A percentile compares a stretch with the other conserved stretches of the same genome.
Conservation (phyloP, 345 rosid species). For the Eucalyptus leucophloia region DNA sequence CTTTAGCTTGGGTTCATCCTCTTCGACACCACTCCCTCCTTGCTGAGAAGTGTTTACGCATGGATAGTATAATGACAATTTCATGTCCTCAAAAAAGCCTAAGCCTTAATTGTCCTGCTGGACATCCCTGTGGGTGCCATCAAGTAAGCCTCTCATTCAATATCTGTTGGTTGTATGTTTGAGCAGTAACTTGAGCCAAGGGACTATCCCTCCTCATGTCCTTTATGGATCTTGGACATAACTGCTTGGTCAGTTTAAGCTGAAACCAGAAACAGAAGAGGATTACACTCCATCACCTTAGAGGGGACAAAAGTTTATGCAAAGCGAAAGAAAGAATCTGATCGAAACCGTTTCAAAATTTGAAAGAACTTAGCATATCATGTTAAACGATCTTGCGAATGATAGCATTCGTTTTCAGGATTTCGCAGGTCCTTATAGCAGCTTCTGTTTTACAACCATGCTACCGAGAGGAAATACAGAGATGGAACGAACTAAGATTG, state of each 20-base stretch:
- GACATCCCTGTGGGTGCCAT: not conserved
- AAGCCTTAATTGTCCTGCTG: not conserved
- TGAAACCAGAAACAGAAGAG: not conserved
- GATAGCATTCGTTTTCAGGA: not conserved
- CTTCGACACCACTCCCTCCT: not conserved
- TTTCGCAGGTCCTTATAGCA: not conserved
- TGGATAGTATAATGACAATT: not conserved
- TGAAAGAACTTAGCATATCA: not conserved
- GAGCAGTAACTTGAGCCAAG: not conserved
- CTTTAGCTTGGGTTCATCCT: not conserved
- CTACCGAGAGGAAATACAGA: not conserved
- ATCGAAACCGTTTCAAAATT: not conserved
- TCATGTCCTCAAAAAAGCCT: not conserved
- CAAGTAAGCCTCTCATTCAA: not conserved
- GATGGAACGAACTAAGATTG: not conserved
- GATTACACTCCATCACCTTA: not conserved
- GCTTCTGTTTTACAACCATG: not conserved
- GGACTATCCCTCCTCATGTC: not conserved
- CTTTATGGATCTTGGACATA: not conserved
- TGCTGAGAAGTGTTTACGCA: not conserved
- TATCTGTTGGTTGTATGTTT: not conserved
- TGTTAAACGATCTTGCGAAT: not conserved
- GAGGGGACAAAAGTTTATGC: not conserved
- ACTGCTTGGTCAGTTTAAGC: not conserved
- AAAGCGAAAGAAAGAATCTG: not conserved